Percentiles rank a stretch among this genome's conserved stretches.
Evolutionary conservation across 495 filamentous ascomycete genomes (phyloP).

Genomic region (Tuber melanosporum): DNA sequence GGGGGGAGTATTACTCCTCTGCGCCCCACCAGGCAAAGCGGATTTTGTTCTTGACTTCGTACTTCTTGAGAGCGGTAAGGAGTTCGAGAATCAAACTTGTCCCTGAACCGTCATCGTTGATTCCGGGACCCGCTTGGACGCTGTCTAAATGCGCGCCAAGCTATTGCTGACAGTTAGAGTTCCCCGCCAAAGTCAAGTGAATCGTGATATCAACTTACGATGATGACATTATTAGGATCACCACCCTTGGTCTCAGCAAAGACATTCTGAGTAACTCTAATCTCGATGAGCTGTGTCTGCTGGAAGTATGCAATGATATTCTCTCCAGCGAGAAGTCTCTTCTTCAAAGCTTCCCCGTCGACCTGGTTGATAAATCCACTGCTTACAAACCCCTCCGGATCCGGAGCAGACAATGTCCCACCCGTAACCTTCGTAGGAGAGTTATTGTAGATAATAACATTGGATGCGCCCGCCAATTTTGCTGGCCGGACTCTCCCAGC

Average conservation of each 20-base stretch:
- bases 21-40: slow-evolving; percentile 49
- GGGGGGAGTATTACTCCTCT: slow-evolving; percentile 40
- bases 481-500: slow-evolving; percentile 44
- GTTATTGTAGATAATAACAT: slow-evolving; percentile 46
- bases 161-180: background rate
- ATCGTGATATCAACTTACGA: slow-evolving; percentile 18
- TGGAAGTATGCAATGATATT: slow-evolving; percentile 42
- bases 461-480: slow-evolving; percentile 43
- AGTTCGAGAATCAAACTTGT: slow-evolving; percentile 46
- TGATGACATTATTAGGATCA: slow-evolving; percentile 44
- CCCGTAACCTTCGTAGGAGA: slow-evolving; percentile 32
- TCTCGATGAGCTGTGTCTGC: slow-evolving; percentile 45
- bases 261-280: slow-evolving; percentile 44
- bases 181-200: background rate
- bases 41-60: slow-evolving; percentile 44
- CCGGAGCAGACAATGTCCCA: slow-evolving; percentile 43
- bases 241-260: slow-evolving; percentile 46
- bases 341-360: slow-evolving; percentile 42
- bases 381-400: slow-evolving; percentile 38
- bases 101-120: slow-evolving; percentile 46
- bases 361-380: slow-evolving; percentile 44
- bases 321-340: slow-evolving; percentile 40
- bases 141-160: slow-evolving; percentile 48
- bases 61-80: slow-evolving; percentile 39
- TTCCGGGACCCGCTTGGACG: slow-evolving; percentile 47